These are phyloP conservation scores for Rutstroemia sydowiana DNA, from an alignment of 2,329 filamentous ascomycete species.

Conservation along the genomic window DNA sequence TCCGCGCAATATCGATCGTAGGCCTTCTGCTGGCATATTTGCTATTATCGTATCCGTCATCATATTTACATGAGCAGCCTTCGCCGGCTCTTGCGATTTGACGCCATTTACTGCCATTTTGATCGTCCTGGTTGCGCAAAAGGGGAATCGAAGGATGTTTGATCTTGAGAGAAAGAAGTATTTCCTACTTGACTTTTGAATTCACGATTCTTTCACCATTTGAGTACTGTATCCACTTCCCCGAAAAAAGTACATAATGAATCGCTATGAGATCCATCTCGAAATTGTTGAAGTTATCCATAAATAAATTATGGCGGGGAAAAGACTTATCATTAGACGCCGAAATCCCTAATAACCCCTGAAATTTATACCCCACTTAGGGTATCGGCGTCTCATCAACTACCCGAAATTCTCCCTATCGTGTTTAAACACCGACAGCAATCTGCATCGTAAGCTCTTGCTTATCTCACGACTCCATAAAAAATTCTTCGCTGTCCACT, in stretches of 20 bases:
- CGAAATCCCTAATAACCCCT: not conserved
- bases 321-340: not conserved
- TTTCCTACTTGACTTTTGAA: not conserved
- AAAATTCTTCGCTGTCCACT: too few relatives aligned
- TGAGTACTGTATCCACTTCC: not conserved
- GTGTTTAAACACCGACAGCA: not conserved
- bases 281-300: too few relatives aligned
- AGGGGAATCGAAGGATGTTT: too few relatives aligned
- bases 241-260: too few relatives aligned
- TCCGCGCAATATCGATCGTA: slow-evolving; percentile 33
- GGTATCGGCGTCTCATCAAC: not conserved
- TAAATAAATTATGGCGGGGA: not conserved
- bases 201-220: not conserved
- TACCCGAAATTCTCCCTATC: slow-evolving; percentile 1
- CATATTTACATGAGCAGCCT: slow-evolving; percentile 38
- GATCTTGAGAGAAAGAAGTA: too few relatives aligned
- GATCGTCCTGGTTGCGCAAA: not conserved
- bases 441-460: too few relatives aligned
- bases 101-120: not conserved
- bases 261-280: too few relatives aligned
- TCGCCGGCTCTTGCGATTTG: slow-evolving; percentile 10
- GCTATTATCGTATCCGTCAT: slow-evolving; percentile 40
- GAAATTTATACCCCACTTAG: not conserved
- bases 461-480: too few relatives aligned
- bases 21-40: slow-evolving; percentile 35